phyloP scores from a whole-genome alignment of 768 basidiomycete genomes.

The Obba rivulosa region DNA sequence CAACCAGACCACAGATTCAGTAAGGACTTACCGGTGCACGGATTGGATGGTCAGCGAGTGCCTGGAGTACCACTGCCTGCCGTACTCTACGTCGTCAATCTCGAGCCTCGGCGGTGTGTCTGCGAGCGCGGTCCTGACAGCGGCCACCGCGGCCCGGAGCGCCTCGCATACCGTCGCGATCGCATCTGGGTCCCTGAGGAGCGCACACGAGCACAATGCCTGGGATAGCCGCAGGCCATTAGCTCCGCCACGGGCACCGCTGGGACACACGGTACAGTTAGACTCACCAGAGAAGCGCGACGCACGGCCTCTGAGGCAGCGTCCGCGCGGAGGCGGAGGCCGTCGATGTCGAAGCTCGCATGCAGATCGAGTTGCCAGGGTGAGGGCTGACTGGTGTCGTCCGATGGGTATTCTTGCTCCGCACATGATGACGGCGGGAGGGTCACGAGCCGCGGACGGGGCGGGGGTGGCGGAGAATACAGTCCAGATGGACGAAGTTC shows the following conservation, averaged over 20 bases:
- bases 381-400: neutral
- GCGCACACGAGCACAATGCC: conserved; percentile 12
- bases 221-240: neutral
- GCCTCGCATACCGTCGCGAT: conserved; percentile 8
- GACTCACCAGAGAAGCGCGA: conserved; percentile 13
- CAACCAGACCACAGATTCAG: neutral
- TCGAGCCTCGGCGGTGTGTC: conserved; percentile 10
- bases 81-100: conserved; percentile 4
- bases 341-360: conserved; percentile 6
- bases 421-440: conserved; percentile 8
- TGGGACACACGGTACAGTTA: neutral
- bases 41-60: conserved; percentile 14
- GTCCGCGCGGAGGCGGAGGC: conserved; percentile 10
- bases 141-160: conserved; percentile 4
- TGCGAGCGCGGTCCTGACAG: conserved; percentile 11
- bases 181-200: conserved; percentile 11
- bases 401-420: neutral
- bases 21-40: conserved; percentile 9
- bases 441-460: conserved; percentile 7
- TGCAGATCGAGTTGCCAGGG: conserved; percentile 8
- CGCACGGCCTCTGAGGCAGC: conserved; percentile 9
- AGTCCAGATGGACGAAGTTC: neutral
- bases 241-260: too few relatives aligned
- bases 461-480: conserved; percentile 6
- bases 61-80: conserved; percentile 12